phyloP scores from a whole-genome alignment of 257 asterid species.

The Plantago major region DNA sequence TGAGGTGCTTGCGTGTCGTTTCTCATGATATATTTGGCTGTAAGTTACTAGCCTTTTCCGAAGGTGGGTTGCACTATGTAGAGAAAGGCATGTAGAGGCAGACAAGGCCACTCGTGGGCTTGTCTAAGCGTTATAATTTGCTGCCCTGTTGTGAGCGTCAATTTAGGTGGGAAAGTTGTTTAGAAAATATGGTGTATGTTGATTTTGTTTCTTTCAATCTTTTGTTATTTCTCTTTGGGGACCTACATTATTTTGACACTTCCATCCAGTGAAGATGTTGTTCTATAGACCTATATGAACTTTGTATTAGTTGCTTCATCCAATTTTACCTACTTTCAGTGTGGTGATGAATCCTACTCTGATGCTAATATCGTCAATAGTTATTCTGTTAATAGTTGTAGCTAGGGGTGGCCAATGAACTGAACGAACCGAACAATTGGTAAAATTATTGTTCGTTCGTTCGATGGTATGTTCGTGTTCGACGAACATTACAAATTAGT shows the following conservation, averaged over 20 bases:
- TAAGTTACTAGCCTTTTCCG: slow-evolving; percentile 15
- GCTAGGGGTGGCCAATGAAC: no score
- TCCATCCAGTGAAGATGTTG: slow-evolving; percentile 21
- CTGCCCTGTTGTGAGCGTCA: slow-evolving; percentile 37
- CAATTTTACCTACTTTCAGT: background rate
- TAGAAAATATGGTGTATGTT: slow-evolving; percentile 26
- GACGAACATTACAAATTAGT: no score
- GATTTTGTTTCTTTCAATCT: slow-evolving; percentile 11
- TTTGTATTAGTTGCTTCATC: slow-evolving; percentile 6
- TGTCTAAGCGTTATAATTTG: slow-evolving; percentile 29
- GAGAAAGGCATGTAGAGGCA: slow-evolving; percentile 29
- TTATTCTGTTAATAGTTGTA: no score
- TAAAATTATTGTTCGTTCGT: no score
- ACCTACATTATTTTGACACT: slow-evolving; percentile 14
- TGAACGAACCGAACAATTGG: no score
- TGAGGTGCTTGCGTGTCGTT: slow-evolving; percentile 10
- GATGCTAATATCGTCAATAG: no score
- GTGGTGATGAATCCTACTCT: background rate
- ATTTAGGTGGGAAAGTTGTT: slow-evolving; percentile 28
- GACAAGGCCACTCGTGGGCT: slow-evolving; percentile 24
- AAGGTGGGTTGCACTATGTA: slow-evolving; percentile 23
- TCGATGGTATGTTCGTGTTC: no score
- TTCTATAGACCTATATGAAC: slow-evolving; percentile 24
- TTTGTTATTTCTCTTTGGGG: background rate
- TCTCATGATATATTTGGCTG: background rate